A percentile compares a stretch with the other conserved stretches of the same genome.
These are phyloP conservation scores for Kodamaea kakaduensis DNA, from an alignment of 805 yeast genomes.

Conservation along the genomic window DNA sequence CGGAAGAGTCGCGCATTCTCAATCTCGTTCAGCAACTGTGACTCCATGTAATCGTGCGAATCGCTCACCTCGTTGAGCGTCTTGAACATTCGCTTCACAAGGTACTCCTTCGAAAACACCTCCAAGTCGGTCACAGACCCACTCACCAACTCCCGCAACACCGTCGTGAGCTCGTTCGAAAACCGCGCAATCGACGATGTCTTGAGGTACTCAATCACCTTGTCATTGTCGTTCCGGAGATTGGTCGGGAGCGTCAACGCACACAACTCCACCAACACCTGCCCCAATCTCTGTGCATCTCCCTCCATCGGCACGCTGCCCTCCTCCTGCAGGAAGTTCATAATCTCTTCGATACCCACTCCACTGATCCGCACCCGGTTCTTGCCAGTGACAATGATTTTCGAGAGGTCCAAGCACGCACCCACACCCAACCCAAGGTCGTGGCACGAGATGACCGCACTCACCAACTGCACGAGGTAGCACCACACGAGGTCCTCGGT, in stretches of 20 bases:
- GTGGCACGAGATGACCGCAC: conserved; percentile 68
- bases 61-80: conserved; percentile 49
- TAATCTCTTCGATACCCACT: conserved; percentile 67
- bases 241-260: conserved; percentile 29
- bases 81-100: conserved; percentile 37
- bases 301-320: conserved; percentile 14
- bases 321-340: conserved; percentile 30
- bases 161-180: conserved; percentile 44
- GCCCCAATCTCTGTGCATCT: conserved; percentile 61
- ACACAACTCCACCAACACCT: conserved; percentile 54
- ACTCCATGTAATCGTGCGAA: conserved; percentile 55
- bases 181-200: conserved; percentile 19
- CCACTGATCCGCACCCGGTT: conserved; percentile 69
- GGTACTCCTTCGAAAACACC: conserved; percentile 21
- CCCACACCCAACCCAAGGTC: conserved; percentile 60
- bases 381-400: conserved; percentile 68
- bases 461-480: conserved; percentile 68
- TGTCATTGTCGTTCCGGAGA: conserved; percentile 15
- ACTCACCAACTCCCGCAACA: conserved; percentile 24
- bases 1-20: conserved; percentile 89
- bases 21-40: conserved; percentile 62
- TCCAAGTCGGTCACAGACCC: conserved; percentile 17
- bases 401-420: conserved; percentile 54
- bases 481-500: conserved; percentile 71
- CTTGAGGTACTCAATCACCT: conserved; percentile 15